These are phyloP conservation scores for Yueomyces sinensis DNA, from an alignment of 805 yeast genomes.

Conservation along the genomic window DNA sequence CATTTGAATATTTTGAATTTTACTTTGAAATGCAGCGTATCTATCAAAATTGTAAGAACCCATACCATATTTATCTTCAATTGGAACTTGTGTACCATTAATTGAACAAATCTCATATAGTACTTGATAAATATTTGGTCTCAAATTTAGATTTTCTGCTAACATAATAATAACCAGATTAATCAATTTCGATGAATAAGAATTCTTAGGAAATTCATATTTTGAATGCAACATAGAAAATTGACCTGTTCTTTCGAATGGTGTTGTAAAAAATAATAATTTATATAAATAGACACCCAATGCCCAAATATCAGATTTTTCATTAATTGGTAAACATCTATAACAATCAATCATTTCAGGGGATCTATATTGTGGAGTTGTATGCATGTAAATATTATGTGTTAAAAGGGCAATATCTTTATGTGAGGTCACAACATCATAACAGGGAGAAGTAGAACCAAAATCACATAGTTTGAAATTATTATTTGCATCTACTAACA, in stretches of 20 bases:
- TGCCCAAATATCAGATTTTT: conserved; percentile 94
- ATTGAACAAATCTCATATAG: conserved; percentile 48
- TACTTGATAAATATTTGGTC: conserved; percentile 85
- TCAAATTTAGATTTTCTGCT: conserved; percentile 64
- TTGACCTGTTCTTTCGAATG: conserved; percentile 77
- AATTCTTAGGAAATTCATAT: conserved; percentile 67
- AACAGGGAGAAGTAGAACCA: conserved; percentile 58
- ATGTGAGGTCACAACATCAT: conserved; percentile 57
- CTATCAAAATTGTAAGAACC: conserved; percentile 49
- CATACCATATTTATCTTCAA: conserved; percentile 27
- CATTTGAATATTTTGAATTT: conserved; percentile 16
- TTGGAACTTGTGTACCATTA: conserved; percentile 40
- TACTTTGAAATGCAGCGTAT: conserved; percentile 37
- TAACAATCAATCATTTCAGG: conserved; percentile 94
- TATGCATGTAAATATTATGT: conserved; percentile 76
- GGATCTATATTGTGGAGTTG: conserved; percentile 90
- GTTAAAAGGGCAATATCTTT: conserved; percentile 60
- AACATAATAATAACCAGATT: conserved; percentile 67
- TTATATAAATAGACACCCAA: conserved; percentile 85
- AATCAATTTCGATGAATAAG: conserved; percentile 56
- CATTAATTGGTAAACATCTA: conserved; percentile 74
- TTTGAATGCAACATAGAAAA: conserved; percentile 77
- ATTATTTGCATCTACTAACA: conserved; percentile 56
- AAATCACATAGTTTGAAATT: conserved; percentile 83
- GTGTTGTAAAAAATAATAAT: conserved; percentile 84